Conservation (phyloP, 108 stramenopile species). For the Skeletonema costatum region DNA sequence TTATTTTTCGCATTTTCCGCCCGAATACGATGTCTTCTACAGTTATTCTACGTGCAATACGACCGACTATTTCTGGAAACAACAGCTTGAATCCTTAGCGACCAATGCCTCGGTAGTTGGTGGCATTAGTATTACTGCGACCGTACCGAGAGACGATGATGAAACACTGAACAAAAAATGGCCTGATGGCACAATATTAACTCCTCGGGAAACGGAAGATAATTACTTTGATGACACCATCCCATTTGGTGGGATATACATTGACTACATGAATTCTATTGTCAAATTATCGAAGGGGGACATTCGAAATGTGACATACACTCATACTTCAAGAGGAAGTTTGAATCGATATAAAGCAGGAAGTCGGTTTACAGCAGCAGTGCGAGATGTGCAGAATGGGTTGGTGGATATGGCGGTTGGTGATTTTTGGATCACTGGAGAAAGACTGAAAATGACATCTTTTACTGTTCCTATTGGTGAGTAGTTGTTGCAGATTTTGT, state of each 20-base stretch:
- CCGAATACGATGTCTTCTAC: slow-evolving; percentile 8
- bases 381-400: slow-evolving; percentile 25
- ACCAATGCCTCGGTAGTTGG: not conserved
- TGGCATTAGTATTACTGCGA: not conserved
- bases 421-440: too few relatives aligned
- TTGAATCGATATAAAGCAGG: not conserved
- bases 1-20: slow-evolving; percentile 7
- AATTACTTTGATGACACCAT: slow-evolving; percentile 11
- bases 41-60: slow-evolving; percentile 29
- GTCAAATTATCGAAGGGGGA: slow-evolving; percentile 9
- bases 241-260: slow-evolving; percentile 12
- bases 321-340: slow-evolving; percentile 9
- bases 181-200: not conserved
- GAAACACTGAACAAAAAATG: not conserved
- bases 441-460: not conserved
- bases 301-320: slow-evolving; percentile 16
- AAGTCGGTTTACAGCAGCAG: slow-evolving; percentile 4
- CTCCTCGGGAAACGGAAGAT: too few relatives aligned
- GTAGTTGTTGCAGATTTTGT: not conserved
- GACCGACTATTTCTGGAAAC: slow-evolving; percentile 1
- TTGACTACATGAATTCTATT: slow-evolving; percentile 6
- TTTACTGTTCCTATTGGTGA: slow-evolving; percentile 5
- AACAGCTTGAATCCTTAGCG: too few relatives aligned
- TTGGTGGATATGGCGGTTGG: slow-evolving; percentile 20
- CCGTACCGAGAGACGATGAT: not conserved